Conservation (phyloP, 495 filamentous ascomycete species). For the Mycothermus thermophilus region DNA sequence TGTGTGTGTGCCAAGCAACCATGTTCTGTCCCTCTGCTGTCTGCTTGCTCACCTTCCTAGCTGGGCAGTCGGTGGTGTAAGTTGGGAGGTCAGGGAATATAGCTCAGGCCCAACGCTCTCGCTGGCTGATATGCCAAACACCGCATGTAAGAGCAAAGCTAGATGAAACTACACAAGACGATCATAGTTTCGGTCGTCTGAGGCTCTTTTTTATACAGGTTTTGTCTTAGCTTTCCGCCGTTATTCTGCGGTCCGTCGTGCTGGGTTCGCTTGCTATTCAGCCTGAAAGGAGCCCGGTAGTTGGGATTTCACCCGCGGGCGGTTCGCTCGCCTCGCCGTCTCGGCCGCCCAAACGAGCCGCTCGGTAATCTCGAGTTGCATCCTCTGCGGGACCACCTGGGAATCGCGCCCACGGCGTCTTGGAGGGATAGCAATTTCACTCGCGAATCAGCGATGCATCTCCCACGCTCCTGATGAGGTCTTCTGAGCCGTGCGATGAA, state of each 20-base stretch:
- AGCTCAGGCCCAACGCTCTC: background rate
- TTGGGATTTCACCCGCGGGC: background rate
- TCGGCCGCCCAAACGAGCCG: background rate
- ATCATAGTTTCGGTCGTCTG: background rate
- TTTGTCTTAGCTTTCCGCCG: background rate
- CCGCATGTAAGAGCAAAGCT: background rate
- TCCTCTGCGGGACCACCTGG: background rate
- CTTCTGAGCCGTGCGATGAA: too few species aligned
- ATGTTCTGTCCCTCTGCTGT: background rate
- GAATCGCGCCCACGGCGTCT: too few species aligned
- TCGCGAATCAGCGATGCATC: background rate
- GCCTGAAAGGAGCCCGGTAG: background rate
- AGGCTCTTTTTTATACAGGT: background rate
- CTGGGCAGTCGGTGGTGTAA: background rate
- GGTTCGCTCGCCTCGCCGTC: background rate
- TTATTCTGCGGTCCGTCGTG: background rate
- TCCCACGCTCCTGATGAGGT: background rate
- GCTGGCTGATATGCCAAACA: too few species aligned
- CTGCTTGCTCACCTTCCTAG: background rate
- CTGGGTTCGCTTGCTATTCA: background rate
- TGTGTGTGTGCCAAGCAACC: background rate
- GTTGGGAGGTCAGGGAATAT: background rate
- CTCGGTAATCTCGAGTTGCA: background rate
- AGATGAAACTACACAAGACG: background rate
- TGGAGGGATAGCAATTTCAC: background rate